Evolutionary conservation across 1,284 basidiomycete species (phyloP), one percentile per base, ranked within the genome.

Genomic region (Fomitopsis palustris): DNA sequence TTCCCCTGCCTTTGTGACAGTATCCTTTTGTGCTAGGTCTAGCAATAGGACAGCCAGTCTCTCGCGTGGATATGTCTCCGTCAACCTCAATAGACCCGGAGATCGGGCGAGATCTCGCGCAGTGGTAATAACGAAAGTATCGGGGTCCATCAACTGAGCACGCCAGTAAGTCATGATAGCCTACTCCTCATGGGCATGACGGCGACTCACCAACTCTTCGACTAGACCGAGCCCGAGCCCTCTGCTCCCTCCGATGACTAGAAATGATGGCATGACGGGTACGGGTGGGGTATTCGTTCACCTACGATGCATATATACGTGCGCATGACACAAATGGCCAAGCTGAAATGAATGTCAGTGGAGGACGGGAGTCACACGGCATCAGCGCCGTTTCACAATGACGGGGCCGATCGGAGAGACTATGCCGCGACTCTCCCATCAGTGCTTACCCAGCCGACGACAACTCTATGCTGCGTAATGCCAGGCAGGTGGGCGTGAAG

Each of bases 221-320:
- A 54, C 57, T 3, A 59, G 16, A 17, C 25, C 53, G 33, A 59
- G 53, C 21, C 57, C 57, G 37, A 59, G 45, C 1, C 57, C 57
- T 59, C 53, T 59, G 31, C 41, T 54, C 17, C 25, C 37, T 12
- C 57, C 57, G 23, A 41, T 35, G 19, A 59, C 43, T 16, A 59
- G 41, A 21, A 27, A 55, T 9, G 57, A 47, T 19, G 42, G 57
- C 57, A 59, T 59, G 52, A 25, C 14, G 42, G 42, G 39, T n/a
- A n/a, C n/a, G n/a, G 35, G 16, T 37, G 12, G 12, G 6, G 3
- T 37, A 37, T 14, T 9, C 35, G 16, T 33, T 7, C 12, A 33
- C 25, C 8, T 25, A 25, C 41, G 41, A 43, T 43, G 17, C 19
- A 43, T 43, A 43, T 42, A 42, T 5, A 7, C 5, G 5, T 42